Percentiles rank a stretch among this genome's conserved stretches.
Conservation (phyloP, 805 yeast genomes). For the Millerozyma miso region DNA sequence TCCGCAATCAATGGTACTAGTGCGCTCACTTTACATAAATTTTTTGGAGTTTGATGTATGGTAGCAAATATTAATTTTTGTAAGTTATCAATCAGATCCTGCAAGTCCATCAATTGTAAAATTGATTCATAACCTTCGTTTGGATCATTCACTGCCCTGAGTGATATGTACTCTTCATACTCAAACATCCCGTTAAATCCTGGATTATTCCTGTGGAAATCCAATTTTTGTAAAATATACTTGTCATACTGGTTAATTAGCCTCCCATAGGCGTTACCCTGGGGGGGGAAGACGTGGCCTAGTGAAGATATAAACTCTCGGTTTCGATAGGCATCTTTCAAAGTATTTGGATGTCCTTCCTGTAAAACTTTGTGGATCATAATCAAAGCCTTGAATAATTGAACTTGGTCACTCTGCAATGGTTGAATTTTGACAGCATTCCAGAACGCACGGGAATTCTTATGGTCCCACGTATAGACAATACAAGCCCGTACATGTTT, state of each 20-base stretch:
- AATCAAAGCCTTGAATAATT: constrained; percentile 79
- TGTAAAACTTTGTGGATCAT: constrained; percentile 89
- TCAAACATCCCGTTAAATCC: constrained; percentile 95
- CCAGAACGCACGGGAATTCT: constrained; percentile 81
- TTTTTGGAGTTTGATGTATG: constrained; percentile 53
- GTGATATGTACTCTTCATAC: constrained; percentile 88
- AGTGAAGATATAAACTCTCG: constrained; percentile 74
- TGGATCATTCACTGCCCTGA: constrained; percentile 85
- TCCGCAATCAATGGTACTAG: constrained; percentile 88
- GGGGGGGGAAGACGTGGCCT: constrained; percentile 48
- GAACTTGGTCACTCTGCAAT: constrained; percentile 75
- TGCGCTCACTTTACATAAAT: constrained; percentile 79
- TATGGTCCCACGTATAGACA: constrained; percentile 95
- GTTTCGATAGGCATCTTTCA: constrained; percentile 76
- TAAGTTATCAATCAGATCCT: constrained; percentile 76
- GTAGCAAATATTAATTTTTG: constrained; percentile 73
- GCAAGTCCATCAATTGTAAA: constrained; percentile 77
- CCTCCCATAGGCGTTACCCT: constrained; percentile 55
- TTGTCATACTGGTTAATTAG: constrained; percentile 74
- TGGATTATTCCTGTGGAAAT: constrained; percentile 78
- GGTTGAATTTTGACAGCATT: constrained; percentile 76
- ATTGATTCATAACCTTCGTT: constrained; percentile 93
- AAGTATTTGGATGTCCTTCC: constrained; percentile 89
- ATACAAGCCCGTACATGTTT: constrained; percentile 95
- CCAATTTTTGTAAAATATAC: constrained; percentile 66